These are phyloP conservation scores for Lasiodiplodia hormozganensis DNA, from an alignment of 2,329 filamentous ascomycete species.

Conservation along the genomic window DNA sequence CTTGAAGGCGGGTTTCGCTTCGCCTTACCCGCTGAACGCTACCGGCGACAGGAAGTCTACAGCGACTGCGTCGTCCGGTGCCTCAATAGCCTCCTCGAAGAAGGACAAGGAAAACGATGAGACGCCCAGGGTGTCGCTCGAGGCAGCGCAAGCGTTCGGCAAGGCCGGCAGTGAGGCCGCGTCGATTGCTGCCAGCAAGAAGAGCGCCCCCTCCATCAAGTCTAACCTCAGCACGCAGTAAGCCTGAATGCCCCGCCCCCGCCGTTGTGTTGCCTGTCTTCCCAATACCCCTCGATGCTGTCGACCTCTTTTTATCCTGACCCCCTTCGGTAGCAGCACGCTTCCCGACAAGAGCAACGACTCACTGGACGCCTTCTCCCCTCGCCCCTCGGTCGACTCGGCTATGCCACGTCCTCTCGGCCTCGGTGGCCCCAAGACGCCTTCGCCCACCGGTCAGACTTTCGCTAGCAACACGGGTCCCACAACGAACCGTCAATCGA, in stretches of 20 bases:
- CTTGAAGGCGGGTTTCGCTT: conserved; percentile 36
- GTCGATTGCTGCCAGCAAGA: conserved; percentile 45
- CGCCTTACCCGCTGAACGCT: conserved; percentile 27
- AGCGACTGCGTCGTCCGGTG: conserved; percentile 21
- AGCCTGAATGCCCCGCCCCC: conserved; percentile 24
- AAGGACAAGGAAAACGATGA: conserved; percentile 38
- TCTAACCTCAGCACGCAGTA: conserved; percentile 42
- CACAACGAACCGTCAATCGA: conserved; percentile 37
- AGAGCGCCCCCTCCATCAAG: conserved; percentile 40
- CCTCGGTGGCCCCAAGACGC: not conserved
- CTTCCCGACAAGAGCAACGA: conserved; percentile 15
- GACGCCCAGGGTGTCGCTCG: conserved; percentile 35
- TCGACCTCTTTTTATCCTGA: conserved; percentile 23
- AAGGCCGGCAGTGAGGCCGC: conserved; percentile 47
- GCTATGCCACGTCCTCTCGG: conserved; percentile 16
- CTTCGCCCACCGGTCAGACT: conserved; percentile 33
- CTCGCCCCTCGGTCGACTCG: conserved; percentile 24
- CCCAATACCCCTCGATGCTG: conserved; percentile 18
- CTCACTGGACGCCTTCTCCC: conserved; percentile 15
- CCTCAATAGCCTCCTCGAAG: conserved; percentile 30
- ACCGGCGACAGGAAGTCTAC: conserved; percentile 28
- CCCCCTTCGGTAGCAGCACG: conserved; percentile 18
- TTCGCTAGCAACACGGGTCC: conserved; percentile 20
- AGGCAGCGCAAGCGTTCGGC: conserved; percentile 46
- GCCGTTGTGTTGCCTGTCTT: conserved; percentile 14